Evolutionary conservation across 768 basidiomycete species (phyloP).

Genomic region (Termitomyces sp.): DNA sequence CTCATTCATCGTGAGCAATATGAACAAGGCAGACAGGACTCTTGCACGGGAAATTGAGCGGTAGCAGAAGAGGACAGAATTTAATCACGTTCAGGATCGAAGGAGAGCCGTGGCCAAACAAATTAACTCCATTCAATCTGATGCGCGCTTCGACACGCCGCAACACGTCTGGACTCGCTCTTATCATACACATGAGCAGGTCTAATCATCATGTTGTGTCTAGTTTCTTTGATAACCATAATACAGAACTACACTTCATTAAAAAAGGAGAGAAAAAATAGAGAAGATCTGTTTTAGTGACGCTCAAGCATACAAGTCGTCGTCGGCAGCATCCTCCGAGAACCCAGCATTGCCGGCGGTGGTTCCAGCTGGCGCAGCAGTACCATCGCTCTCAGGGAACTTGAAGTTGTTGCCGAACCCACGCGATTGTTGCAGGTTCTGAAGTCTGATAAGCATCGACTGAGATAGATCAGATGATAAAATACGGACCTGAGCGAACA

Average conservation of each 20-base stretch:
- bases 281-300: constrained; percentile 1
- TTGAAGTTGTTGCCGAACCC: constrained; percentile 95
- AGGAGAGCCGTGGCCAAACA: neutral
- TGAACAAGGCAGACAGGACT: constrained; percentile 2
- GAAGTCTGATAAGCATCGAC: constrained; percentile 8
- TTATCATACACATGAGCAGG: neutral
- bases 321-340: constrained; percentile 76
- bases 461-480: constrained; percentile 3
- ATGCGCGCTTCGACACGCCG: constrained; percentile 1
- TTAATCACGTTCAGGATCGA: neutral
- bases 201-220: neutral
- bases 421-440: constrained; percentile 89
- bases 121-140: neutral
- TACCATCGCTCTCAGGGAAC: constrained; percentile 79
- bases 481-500: constrained; percentile 77
- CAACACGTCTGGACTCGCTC: neutral
- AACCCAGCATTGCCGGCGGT: constrained; percentile 66
- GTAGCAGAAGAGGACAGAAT: neutral
- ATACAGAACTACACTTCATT: constrained; percentile 6
- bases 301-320: constrained; percentile 82
- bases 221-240: constrained; percentile 1
- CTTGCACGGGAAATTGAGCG: neutral
- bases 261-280: neutral
- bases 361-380: constrained; percentile 29
- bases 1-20: constrained; percentile 7